Conservation (phyloP, 2,329 filamentous ascomycete genomes). For the Aspergillus unguis region DNA sequence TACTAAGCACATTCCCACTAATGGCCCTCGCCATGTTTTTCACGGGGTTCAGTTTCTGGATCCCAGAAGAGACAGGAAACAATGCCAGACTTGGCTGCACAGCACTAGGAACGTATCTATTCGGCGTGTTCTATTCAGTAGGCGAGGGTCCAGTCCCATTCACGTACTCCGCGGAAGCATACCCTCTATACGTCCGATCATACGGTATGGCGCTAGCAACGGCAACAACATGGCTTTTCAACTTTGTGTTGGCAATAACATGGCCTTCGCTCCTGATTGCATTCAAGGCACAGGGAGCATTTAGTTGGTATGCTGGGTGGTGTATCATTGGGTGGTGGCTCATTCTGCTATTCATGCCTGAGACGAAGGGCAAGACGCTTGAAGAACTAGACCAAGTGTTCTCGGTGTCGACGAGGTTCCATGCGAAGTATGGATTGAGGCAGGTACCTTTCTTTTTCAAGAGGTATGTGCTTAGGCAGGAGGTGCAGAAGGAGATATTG, state of each 20-base stretch:
- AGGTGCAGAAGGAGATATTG: constrained; percentile 37
- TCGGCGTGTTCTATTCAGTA: constrained; percentile 48
- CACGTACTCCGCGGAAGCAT: constrained; percentile 65
- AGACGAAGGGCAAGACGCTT: constrained; percentile 43
- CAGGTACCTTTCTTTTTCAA: constrained; percentile 38
- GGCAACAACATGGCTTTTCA: constrained; percentile 60
- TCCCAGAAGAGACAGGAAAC: constrained; percentile 37
- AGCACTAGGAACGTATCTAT: constrained; percentile 44
- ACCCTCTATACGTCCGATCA: constrained; percentile 61
- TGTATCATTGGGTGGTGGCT: constrained; percentile 46
- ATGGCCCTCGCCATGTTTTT: constrained; percentile 56
- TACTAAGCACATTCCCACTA: constrained; percentile 62
- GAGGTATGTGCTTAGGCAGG: constrained; percentile 36
- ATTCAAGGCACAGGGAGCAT: constrained; percentile 52
- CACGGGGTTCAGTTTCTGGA: constrained; percentile 53
- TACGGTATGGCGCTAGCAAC: constrained; percentile 63
- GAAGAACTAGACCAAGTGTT: constrained; percentile 55
- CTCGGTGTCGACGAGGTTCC: constrained; percentile 47
- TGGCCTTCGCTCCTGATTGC: constrained; percentile 51
- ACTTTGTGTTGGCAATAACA: constrained; percentile 52
- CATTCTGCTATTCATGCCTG: constrained; percentile 42
- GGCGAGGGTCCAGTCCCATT: constrained; percentile 65
- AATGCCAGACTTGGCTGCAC: constrained; percentile 41
- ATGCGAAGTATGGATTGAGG: constrained; percentile 39
- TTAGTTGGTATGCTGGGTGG: constrained; percentile 50